A percentile compares a stretch with the other conserved stretches of the same genome.
Conservation (phyloP, 2,329 filamentous ascomycete species). For the Neonectria hederae region DNA sequence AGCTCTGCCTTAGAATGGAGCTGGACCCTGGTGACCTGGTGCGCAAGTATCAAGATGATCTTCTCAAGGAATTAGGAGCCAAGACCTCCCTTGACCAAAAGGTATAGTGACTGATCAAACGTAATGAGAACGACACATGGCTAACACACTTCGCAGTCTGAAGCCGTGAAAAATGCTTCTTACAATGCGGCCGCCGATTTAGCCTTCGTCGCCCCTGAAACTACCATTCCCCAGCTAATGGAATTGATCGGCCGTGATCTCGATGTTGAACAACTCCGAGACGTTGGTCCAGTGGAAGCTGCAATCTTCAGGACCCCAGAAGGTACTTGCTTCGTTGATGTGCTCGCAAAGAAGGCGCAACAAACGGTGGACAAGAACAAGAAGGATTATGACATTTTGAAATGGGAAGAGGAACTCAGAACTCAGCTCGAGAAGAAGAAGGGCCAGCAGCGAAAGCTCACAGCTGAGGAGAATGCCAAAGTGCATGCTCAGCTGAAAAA, state of each 20-base stretch:
- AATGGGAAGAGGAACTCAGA: constrained; percentile 95
- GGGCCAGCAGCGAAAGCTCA: constrained; percentile 89
- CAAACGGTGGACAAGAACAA: constrained; percentile 82
- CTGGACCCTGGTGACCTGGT: constrained; percentile 86
- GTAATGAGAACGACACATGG: neutral
- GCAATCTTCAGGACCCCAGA: constrained; percentile 93
- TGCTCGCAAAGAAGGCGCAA: constrained; percentile 83
- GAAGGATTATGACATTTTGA: constrained; percentile 94
- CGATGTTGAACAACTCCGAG: constrained; percentile 72
- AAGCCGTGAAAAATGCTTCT: constrained; percentile 71
- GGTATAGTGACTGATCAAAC: constrained; percentile 52
- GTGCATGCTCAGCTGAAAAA: constrained; percentile 91
- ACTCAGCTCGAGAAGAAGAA: constrained; percentile 92
- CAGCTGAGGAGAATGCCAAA: constrained; percentile 86
- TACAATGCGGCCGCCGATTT: constrained; percentile 89
- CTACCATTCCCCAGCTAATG: constrained; percentile 79
- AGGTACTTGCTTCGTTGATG: constrained; percentile 88
- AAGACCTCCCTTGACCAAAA: constrained; percentile 61
- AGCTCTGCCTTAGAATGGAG: constrained; percentile 80
- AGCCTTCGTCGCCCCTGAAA: constrained; percentile 90
- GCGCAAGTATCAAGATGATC: constrained; percentile 66
- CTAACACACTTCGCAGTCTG: constrained; percentile 40
- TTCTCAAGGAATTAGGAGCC: constrained; percentile 73
- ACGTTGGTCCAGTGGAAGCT: constrained; percentile 85
- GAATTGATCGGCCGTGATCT: constrained; percentile 79